These are phyloP conservation scores for Phytopythium ostracodes DNA, from an alignment of 352 stramenopile species.

Conservation along the genomic window DNA sequence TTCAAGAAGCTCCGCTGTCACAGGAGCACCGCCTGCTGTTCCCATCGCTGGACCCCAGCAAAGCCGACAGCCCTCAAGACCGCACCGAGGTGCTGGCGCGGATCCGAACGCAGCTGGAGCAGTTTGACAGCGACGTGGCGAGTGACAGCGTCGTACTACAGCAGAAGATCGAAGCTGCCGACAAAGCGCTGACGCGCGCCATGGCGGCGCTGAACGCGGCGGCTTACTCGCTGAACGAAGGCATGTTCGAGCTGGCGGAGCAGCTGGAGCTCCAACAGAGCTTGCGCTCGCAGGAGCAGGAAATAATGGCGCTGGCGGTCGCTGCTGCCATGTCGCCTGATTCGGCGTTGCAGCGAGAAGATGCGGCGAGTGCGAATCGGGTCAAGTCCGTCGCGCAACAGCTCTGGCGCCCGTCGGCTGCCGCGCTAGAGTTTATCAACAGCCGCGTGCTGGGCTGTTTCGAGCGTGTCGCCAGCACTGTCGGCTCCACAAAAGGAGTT, in stretches of 20 bases:
- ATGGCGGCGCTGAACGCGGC: slow-evolving; percentile 45
- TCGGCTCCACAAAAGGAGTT: not conserved
- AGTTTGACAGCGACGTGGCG: slow-evolving; percentile 65
- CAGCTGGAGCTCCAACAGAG: slow-evolving; percentile 33
- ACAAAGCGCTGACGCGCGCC: slow-evolving; percentile 49
- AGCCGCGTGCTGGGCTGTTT: slow-evolving; percentile 56
- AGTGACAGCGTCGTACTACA: slow-evolving; percentile 66
- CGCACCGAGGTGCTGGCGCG: slow-evolving; percentile 38
- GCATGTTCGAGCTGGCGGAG: slow-evolving; percentile 62
- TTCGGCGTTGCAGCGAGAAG: not conserved
- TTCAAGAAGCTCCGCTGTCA: slow-evolving; percentile 57
- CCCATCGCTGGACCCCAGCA: slow-evolving; percentile 38
- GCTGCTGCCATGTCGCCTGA: slow-evolving; percentile 20
- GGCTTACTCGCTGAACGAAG: slow-evolving; percentile 63
- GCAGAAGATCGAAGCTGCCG: slow-evolving; percentile 70
- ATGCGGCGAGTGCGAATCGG: not conserved
- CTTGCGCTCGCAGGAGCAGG: slow-evolving; percentile 43
- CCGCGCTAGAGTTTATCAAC: slow-evolving; percentile 56
- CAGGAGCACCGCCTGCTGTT: slow-evolving; percentile 70
- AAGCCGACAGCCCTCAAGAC: not conserved
- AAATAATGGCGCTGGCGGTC: slow-evolving; percentile 37
- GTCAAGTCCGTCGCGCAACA: slow-evolving; percentile 7
- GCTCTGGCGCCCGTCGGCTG: slow-evolving; percentile 28
- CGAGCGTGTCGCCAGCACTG: slow-evolving; percentile 30
- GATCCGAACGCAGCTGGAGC: slow-evolving; percentile 57